These are phyloP conservation scores for Rhodotorula graminis DNA, from an alignment of 768 basidiomycete species.

Conservation along the genomic window DNA sequence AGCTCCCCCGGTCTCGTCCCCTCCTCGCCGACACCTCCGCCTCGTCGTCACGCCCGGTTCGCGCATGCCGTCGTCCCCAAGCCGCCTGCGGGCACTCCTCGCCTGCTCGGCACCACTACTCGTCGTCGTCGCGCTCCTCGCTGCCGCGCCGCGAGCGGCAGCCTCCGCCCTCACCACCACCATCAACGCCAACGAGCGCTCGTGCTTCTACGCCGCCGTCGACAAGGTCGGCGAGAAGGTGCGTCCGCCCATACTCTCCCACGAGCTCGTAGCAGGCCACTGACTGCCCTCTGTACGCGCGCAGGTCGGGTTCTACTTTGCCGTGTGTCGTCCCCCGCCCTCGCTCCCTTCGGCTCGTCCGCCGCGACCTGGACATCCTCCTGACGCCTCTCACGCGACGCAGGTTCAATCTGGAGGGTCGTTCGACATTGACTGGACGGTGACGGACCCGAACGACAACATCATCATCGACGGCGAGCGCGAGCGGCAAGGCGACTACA, in stretches of 20 bases:
- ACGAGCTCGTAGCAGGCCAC: too few relatives aligned
- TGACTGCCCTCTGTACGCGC: not conserved
- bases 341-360: not conserved
- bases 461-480: slow-evolving; percentile 78
- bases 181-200: slow-evolving; percentile 47
- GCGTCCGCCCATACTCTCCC: slow-evolving; percentile 37
- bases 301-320: slow-evolving; percentile 82
- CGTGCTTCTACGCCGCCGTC: slow-evolving; percentile 91
- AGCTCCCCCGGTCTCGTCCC: not conserved
- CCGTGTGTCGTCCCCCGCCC: slow-evolving; percentile 59
- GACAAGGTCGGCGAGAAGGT: slow-evolving; percentile 93
- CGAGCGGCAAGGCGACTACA: slow-evolving; percentile 94
- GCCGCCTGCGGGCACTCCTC: not conserved
- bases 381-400: not conserved
- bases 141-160: not conserved
- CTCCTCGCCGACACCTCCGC: not conserved
- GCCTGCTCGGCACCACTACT: not conserved
- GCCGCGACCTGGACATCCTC: too few relatives aligned
- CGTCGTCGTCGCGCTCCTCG: not conserved
- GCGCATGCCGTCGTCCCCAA: not conserved
- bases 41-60: not conserved
- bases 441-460: slow-evolving; percentile 85
- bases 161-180: slow-evolving; percentile 63
- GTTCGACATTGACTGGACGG: slow-evolving; percentile 90
- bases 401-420: slow-evolving; percentile 95